phyloP scores from a whole-genome alignment of 139 green algal genomes.

The Auxenochlorella protothecoides region DNA sequence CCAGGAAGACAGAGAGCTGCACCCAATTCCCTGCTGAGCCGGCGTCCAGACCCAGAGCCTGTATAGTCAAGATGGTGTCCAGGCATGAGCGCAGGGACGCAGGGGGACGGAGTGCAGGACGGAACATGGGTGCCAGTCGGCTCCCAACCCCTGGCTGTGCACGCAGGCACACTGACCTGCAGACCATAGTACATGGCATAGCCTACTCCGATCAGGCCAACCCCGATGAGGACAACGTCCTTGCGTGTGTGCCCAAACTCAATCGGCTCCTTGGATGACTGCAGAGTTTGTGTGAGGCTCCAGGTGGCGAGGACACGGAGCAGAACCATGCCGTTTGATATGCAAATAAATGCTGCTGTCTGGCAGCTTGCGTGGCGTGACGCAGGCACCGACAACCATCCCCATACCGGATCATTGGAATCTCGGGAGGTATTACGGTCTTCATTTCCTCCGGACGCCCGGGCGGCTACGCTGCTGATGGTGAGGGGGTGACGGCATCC shows the following conservation, averaged over 20 bases:
- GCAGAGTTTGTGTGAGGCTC: background rate
- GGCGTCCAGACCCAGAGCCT: conserved; percentile 59
- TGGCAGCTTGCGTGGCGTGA: too few relatives aligned
- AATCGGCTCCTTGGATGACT: conserved; percentile 42
- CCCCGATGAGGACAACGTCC: conserved; percentile 79
- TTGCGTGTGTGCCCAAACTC: conserved; percentile 89
- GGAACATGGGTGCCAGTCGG: too few relatives aligned
- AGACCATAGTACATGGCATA: conserved; percentile 81
- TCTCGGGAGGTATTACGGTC: too few relatives aligned
- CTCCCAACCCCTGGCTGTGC: background rate
- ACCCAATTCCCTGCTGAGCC: conserved; percentile 73
- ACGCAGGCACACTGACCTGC: conserved; percentile 10
- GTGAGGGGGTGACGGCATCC: too few relatives aligned
- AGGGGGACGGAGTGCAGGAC: background rate
- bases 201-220: conserved; percentile 58
- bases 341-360: too few relatives aligned
- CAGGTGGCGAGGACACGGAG: too few relatives aligned
- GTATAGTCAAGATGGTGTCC: background rate
- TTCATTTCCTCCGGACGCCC: too few relatives aligned
- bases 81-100: background rate
- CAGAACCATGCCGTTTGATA: too few relatives aligned
- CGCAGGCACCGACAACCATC: too few relatives aligned
- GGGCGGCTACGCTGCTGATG: too few relatives aligned
- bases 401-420: too few relatives aligned
- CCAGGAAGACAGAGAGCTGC: conserved; percentile 77